These are phyloP conservation scores for Syzygium jambos DNA, from an alignment of 345 rosid genomes.

Conservation along the genomic window DNA sequence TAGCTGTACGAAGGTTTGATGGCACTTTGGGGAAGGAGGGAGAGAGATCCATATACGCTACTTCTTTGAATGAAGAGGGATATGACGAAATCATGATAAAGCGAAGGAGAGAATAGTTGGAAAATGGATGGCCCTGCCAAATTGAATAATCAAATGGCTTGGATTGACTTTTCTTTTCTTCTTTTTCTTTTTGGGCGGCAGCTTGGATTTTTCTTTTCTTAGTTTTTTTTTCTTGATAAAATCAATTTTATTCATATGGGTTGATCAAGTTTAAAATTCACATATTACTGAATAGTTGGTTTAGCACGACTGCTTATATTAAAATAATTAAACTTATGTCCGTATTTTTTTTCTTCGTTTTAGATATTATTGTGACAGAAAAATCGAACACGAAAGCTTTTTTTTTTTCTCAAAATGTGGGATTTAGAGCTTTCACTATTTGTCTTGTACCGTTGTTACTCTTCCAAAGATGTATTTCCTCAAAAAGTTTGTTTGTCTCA, in stretches of 20 bases:
- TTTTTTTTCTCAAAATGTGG: neutral
- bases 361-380: no score
- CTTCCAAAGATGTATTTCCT: neutral
- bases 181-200: neutral
- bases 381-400: no score
- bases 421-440: neutral
- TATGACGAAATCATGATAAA: neutral
- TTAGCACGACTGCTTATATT: neutral
- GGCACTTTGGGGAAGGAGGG: neutral
- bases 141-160: neutral
- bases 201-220: neutral
- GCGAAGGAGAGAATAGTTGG: neutral
- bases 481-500: neutral
- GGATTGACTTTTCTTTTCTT: neutral
- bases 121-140: neutral
- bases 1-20: constrained; percentile 3
- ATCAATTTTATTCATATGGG: neutral
- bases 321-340: neutral
- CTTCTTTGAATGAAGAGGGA: neutral
- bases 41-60: neutral
- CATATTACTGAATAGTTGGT: neutral
- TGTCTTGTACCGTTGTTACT: neutral
- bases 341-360: no score
- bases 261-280: neutral
- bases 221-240: neutral